Conservation (phyloP, 768 basidiomycete species). For the Crepidotus variabilis region DNA sequence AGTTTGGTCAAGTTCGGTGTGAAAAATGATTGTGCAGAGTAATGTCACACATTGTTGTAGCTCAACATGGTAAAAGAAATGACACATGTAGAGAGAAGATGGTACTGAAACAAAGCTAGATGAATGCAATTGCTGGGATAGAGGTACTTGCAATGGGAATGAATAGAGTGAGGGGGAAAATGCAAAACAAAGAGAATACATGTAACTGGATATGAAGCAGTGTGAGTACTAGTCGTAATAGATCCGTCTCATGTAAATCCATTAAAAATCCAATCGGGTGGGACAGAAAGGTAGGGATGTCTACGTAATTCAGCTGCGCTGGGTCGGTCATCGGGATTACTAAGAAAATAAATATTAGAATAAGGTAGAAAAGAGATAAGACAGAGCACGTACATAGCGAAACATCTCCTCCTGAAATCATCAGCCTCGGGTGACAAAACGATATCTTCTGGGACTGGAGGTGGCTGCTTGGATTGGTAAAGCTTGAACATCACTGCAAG, state of each 20-base stretch:
- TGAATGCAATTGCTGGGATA: neutral
- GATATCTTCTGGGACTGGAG: conserved; percentile 86
- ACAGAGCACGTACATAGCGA: conserved; percentile 66
- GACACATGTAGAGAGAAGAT: neutral
- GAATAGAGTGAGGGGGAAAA: neutral
- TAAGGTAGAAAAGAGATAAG: neutral
- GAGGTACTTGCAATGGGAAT: neutral
- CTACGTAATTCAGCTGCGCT: conserved; percentile 72
- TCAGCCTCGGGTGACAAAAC: conserved; percentile 69
- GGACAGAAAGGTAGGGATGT: conserved; percentile 75
- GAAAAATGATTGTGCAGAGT: neutral
- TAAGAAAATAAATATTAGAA: conserved; percentile 24
- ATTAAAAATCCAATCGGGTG: conserved; percentile 72
- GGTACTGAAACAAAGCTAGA: neutral
- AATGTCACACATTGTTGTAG: neutral
- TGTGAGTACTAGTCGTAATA: conserved; percentile 24
- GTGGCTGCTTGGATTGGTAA: conserved; percentile 79
- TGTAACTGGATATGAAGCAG: conserved; percentile 16
- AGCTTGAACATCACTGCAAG: conserved; percentile 96
- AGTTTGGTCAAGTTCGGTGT: no score
- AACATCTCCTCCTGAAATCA: conserved; percentile 86
- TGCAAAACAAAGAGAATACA: conserved; percentile 3
- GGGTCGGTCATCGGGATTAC: conserved; percentile 83
- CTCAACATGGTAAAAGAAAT: neutral
- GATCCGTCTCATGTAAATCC: conserved; percentile 46